Base-by-base conservation (phyloP, 2,329 filamentous ascomycete species). In the Colletotrichum sublineola region DNA sequence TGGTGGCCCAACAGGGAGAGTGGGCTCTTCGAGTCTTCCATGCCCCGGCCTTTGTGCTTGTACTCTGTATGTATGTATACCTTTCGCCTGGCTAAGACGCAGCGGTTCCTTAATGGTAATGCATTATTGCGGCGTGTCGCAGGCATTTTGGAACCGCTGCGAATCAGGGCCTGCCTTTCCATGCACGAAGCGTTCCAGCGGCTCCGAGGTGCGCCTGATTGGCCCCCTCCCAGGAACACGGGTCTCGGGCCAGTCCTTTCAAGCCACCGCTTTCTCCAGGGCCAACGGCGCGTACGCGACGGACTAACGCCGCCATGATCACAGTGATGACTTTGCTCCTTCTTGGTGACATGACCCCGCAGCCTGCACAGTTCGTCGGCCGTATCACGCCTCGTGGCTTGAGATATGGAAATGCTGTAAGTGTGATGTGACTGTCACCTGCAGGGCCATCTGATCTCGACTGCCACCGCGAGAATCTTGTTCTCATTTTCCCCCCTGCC, bases 111-210 rank as follows among this genome's bases (percentile, higher is more conserved):
- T 70, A 69, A 61, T 40, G 60, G 61, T 36, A 73, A 65, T 73
- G 70, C 70, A 56, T 48, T 70, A 72, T 65, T 65, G 60, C 64
- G 33, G 53, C 58, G n/a, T 60, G 63, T 63, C 68, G 68, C 63
- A 75, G 61, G 74, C 60, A 75, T 78, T 77, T 73, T 79, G 78
- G 76, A 78, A 80, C 77, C 76, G 73, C 73, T 78, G 78, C 80
- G 77, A 82, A 81, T 80, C 80, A 81, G 75, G 75, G 76, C 79
- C 78, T 78, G 77, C 77, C 76, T 76, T 77, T 79, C 80, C 68
- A 82, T 82, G 82, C 84, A 83, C 73, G 76, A 81, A 80, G 79
- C 79, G 82, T 83, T 83, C 79, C 82, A 83, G 80, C 73, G 77
- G 77, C 76, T 68, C 68, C 71, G 48, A 75, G 71, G 70, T 73